Conservation (phyloP, 805 yeast species). For the Barnettozyma siamensis region DNA sequence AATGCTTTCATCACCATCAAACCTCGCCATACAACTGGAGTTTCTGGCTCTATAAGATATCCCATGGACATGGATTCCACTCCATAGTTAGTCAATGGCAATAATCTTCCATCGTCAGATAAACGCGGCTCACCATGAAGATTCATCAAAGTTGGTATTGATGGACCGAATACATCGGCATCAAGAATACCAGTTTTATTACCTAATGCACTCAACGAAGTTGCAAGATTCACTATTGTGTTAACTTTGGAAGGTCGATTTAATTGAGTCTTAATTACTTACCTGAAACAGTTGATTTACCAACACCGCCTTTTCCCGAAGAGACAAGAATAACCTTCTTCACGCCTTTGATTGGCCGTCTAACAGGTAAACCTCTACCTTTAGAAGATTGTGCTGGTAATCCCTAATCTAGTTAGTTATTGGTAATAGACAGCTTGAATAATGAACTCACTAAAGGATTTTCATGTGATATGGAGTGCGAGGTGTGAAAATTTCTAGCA, state of each 20-base stretch:
- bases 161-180: constrained; percentile 82
- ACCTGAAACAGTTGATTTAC: constrained; percentile 64
- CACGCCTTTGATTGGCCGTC: constrained; percentile 54
- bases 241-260: background rate
- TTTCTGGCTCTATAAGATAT: constrained; percentile 57
- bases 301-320: constrained; percentile 81
- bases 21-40: constrained; percentile 82
- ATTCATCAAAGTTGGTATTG: constrained; percentile 67
- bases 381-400: constrained; percentile 23
- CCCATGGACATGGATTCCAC: constrained; percentile 89
- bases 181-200: constrained; percentile 65
- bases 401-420: constrained; percentile 13
- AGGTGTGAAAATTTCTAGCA: background rate
- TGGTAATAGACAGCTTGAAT: background rate
- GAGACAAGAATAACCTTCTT: constrained; percentile 60
- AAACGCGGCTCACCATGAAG: constrained; percentile 65
- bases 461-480: constrained; percentile 28
- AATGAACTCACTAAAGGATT: constrained; percentile 47
- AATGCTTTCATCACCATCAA: constrained; percentile 82
- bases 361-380: constrained; percentile 51
- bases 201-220: constrained; percentile 49
- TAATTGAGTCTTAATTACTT: background rate
- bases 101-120: constrained; percentile 43
- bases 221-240: constrained; percentile 50
- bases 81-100: constrained; percentile 71